Base-by-base conservation (phyloP, 495 filamentous ascomycete genomes). In the Penicillium steckii region DNA sequence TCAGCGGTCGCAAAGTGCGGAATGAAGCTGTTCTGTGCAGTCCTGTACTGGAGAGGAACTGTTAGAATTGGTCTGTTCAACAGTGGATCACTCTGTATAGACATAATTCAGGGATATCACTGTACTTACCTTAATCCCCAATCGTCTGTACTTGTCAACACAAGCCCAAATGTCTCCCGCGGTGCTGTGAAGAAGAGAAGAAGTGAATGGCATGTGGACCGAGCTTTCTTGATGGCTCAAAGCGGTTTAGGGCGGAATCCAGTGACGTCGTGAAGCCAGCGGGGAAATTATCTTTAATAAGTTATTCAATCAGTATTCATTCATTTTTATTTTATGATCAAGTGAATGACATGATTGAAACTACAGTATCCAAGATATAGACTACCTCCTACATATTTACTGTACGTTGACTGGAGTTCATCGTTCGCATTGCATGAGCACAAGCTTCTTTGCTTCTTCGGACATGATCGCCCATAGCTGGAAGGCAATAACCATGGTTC, bases 221-320 rank as follows among this genome's bases (percentile, higher is more conserved):
- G 57, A 64, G 61, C 62, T 65, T 56, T 42, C 26, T 25, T n/a
- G 25, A 22, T 25, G 17, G 9, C 13, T 56, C 56, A 44, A 65
- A 48, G 24, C 35, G 60, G 62, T 57, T 63, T 65, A 65, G 62
- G 53, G 56, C 53, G 44, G 52, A 45, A 55, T 27, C 40, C 30
- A 57, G 62, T 65, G 62, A 65, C 61, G 59, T 64, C 57, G 50
- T 56, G n/a, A n/a, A n/a, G n/a, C n/a, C n/a, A n/a, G n/a, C n/a
- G n/a, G n/a, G n/a, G n/a, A n/a, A n/a, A n/a, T n/a, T n/a, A n/a
- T n/a, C n/a, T n/a, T n/a, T n/a, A n/a, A n/a, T n/a, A n/a, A n/a
- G n/a, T n/a, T n/a, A n/a, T n/a, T n/a, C n/a, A n/a, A n/a, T n/a
- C n/a, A n/a, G n/a, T n/a, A n/a, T n/a, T n/a, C n/a, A n/a, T n/a